Evolutionary conservation across 257 asterid species (phyloP).

Genomic region (Solanum paucissectum): DNA sequence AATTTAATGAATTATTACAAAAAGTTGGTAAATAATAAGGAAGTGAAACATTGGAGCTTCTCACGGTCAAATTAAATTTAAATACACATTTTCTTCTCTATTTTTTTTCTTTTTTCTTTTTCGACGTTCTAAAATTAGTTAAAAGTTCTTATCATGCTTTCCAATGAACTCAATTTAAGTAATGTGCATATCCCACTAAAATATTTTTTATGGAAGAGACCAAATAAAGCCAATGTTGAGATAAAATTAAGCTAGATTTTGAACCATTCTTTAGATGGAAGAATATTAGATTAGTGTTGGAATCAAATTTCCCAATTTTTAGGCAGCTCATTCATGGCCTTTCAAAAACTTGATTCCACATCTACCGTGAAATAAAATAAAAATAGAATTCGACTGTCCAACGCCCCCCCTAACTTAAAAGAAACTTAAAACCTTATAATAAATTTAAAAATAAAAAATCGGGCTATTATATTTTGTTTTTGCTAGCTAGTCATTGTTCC

Average conservation of each 20-base stretch:
- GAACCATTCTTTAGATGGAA: not conserved
- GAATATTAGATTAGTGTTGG: not conserved
- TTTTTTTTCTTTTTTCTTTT: not conserved
- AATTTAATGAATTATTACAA: not conserved
- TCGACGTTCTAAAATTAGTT: not conserved
- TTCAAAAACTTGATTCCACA: not conserved
- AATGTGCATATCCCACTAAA: not conserved
- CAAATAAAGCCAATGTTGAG: not conserved
- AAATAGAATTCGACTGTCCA: not conserved
- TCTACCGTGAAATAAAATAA: not conserved
- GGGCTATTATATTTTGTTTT: not conserved
- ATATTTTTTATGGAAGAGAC: not conserved
- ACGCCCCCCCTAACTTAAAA: not conserved
- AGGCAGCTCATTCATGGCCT: not conserved
- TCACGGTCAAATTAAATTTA: not conserved
- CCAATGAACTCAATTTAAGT: not conserved
- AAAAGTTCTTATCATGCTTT: not conserved
- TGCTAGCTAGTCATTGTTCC: not conserved
- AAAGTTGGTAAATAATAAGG: not conserved
- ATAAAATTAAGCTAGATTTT: not conserved
- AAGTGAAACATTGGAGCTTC: not conserved
- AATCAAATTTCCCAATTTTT: not conserved
- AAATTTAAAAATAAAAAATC: not conserved
- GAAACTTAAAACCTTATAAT: not conserved
- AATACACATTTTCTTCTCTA: not conserved